Base-by-base conservation (phyloP, 2,329 filamentous ascomycete genomes). In the Nemania sp. region DNA sequence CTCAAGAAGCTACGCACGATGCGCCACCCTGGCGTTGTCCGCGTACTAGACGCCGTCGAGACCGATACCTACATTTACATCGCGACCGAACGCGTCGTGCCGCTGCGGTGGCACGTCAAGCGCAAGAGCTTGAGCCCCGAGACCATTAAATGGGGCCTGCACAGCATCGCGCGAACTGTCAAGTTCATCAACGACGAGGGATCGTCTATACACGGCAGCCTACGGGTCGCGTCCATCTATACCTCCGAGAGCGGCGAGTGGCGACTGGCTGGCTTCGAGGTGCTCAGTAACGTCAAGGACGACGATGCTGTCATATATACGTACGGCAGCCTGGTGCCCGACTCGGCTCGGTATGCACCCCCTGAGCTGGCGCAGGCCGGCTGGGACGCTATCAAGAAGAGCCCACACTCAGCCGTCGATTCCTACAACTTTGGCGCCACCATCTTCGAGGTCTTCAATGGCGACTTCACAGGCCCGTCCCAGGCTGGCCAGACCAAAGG, bases 171-270 rank as follows among this genome's bases (percentile, higher is more conserved):
- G 62, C 89, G 91, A 69, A 97, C 94, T 0, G 74, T 97, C 62
- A 96, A 94, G 66, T 99, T 99, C 68, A 90, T 99, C 70, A 99
- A 99, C 67, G 86, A 89, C 42, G 94, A 99, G 62, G 94, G 92
- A 3, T 81, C 88, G 2, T 97, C 92, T 0, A 89, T 99, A 46
- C 94, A 99, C 66, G 94, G 92, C 43, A 90, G 84, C 65, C 77
- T 99, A 47, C 86, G 90, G 58, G 88, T 90, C 17, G 89, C 89
- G 0, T 96, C 93, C 0, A 80, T 99, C 60, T 99, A 92, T 72
- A 94, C 90, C 3, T 91, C 91, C 56, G 93, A 97, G 69, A 97
- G 94, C 67, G 94, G 94, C 53, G 94, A 99, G 74, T 99, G 94
- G 94, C 97, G 95, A 68, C 77, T 99, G 2, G 92, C 89, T 17